Evolutionary conservation across 768 basidiomycete genomes (phyloP).

Genomic region (Omphalotus guepiniiformis): DNA sequence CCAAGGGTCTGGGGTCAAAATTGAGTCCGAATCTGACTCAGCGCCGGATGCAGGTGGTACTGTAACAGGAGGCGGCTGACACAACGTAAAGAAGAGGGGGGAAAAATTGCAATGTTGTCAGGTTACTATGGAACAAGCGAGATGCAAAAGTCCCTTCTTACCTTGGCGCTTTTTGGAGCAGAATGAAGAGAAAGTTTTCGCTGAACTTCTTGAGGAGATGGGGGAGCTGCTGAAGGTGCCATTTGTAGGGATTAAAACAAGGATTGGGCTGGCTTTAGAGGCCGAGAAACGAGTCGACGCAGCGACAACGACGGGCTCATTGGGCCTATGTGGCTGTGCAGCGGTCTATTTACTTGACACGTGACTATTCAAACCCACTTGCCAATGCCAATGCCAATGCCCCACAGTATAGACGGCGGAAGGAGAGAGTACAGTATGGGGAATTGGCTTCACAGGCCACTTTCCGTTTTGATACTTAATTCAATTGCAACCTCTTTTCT

Average conservation of each 20-base stretch:
- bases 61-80: slow-evolving; percentile 26
- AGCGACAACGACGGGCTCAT: too few relatives aligned
- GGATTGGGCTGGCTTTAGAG: slow-evolving; percentile 3
- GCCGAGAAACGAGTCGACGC: too few relatives aligned
- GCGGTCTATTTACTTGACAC: too few relatives aligned
- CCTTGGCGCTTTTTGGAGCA: slow-evolving; percentile 48
- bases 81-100: slow-evolving; percentile 1
- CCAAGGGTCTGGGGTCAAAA: slow-evolving; percentile 50
- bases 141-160: slow-evolving; percentile 15
- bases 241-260: slow-evolving; percentile 21
- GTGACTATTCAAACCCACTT: too few relatives aligned
- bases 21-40: slow-evolving; percentile 85
- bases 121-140: background rate
- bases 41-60: slow-evolving; percentile 56
- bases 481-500: too few relatives aligned
- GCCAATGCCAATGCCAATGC: too few relatives aligned
- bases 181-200: slow-evolving; percentile 81
- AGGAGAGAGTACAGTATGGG: too few relatives aligned
- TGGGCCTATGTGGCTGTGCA: too few relatives aligned
- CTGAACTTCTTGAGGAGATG: slow-evolving; percentile 82
- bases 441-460: too few relatives aligned
- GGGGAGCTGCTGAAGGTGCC: slow-evolving; percentile 53
- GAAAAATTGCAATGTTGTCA: too few relatives aligned
- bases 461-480: too few relatives aligned
- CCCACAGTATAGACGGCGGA: too few relatives aligned